Evolutionary conservation across 441 rosid species (phyloP), one percentile per base, ranked within the genome.

Genomic region (Populus hybrid): DNA sequence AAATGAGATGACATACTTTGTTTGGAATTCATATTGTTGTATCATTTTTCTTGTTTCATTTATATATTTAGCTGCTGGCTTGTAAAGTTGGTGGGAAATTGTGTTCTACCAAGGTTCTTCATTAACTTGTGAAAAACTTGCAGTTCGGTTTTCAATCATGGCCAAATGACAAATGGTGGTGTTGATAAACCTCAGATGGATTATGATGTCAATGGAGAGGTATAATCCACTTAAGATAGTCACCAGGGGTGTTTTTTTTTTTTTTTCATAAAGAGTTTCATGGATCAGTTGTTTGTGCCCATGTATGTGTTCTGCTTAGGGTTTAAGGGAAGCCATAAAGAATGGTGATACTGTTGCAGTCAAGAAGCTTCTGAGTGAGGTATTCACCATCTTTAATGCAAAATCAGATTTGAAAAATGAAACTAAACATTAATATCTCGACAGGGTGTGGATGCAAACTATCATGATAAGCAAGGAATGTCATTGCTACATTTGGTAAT

Each of bases 361-460:
- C 71, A 89, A 83, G 83, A 96, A 88, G 90, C 96, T 94, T 82
- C 84, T 94, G 63, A 83, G 81, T 45, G 93, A 91, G 98, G 98
- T 96, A 87, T 78, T 72, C 33, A 33, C 33, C 31, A 68, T 83
- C 56, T 68, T 68, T 64, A 33, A 63, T 77, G 18, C 74, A 5
- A 77, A 69, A 53, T 78, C 66, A 53, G 18, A 56, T n/a, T 50
- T 18, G 42, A 59, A 72, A 67, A 64, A 12, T 35, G 21, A 69
- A 74, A 59, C 68, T 82, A 21, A 80, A 78, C 77, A 35, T 73
- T 73, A 66, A 78, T n/a, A 42, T 79, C 66, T 75, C 81, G 80
- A 64, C 89, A 92, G 99, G 98, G 97, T 18, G 94, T 94, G 73
- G 94, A 93, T 81, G 94, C 99, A 83, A 96, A 96, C 86, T 94